Percentiles rank a stretch among this genome's conserved stretches.
Evolutionary conservation across 2,329 filamentous ascomycete genomes (phyloP).

Genomic region (Malbranchea zuffiana): DNA sequence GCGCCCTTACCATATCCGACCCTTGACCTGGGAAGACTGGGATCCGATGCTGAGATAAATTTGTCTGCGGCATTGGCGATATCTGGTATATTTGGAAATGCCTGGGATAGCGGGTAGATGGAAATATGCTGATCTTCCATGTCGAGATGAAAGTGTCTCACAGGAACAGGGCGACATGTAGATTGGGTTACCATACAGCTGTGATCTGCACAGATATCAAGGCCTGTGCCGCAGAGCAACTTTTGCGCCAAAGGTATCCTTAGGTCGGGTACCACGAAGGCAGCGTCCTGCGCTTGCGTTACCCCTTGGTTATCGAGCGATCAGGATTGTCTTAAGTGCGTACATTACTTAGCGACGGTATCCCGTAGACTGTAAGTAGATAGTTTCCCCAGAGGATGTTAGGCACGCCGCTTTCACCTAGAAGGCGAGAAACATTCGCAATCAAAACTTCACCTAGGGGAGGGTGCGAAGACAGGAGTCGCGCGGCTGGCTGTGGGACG

Average conservation of each 20-base stretch:
- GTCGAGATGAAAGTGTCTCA: conserved; percentile 11
- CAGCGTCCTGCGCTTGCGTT: conserved; percentile 7
- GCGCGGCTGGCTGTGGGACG: neutral
- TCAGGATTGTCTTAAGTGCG: neutral
- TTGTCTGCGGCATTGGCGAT: neutral
- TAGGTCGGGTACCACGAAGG: conserved; percentile 11
- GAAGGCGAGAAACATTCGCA: conserved; percentile 15
- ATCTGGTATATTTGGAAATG: conserved; percentile 11
- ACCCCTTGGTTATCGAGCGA: neutral
- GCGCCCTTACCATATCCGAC: conserved; percentile 12
- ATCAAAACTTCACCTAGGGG: neutral
- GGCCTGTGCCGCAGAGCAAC: conserved; percentile 3
- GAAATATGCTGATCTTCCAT: conserved; percentile 7
- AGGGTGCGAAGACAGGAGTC: conserved; percentile 1
- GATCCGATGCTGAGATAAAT: conserved; percentile 12
- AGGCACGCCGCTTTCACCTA: conserved; percentile 15
- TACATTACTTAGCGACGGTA: conserved; percentile 15
- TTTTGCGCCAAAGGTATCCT: conserved; percentile 4
- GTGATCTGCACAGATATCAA: conserved; percentile 4
- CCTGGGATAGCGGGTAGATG: conserved; percentile 10
- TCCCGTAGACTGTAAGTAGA: conserved; percentile 22
- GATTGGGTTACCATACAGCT: conserved; percentile 7
- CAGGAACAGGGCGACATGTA: conserved; percentile 9
- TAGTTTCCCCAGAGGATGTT: conserved; percentile 24
- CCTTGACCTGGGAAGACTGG: conserved; percentile 4